phyloP scores from a whole-genome alignment of 768 basidiomycete genomes.

The Leccinellum rugosiceps region DNA sequence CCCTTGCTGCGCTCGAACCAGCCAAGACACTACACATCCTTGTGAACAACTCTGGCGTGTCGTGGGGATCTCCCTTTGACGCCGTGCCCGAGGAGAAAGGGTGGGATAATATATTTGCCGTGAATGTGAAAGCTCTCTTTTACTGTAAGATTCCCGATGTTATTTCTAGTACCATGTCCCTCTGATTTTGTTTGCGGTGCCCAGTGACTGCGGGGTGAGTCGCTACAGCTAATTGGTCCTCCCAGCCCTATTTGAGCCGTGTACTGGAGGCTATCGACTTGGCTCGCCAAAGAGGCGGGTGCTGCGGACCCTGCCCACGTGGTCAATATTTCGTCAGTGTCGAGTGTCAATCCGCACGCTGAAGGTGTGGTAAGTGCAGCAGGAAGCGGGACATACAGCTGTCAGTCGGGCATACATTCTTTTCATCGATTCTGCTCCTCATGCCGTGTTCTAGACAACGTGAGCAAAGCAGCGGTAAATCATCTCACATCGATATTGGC shows the following conservation, averaged over 20 bases:
- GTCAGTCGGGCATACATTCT: conserved; percentile 43
- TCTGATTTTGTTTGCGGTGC: background rate
- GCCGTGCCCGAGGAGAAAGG: conserved; percentile 78
- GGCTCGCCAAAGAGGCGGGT: conserved; percentile 61
- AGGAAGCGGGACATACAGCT: conserved; percentile 74
- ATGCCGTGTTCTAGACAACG: conserved; percentile 48
- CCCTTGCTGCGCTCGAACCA: conserved; percentile 63
- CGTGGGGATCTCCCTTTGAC: conserved; percentile 72
- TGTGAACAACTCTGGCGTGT: conserved; percentile 78
- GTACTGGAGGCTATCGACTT: conserved; percentile 36
- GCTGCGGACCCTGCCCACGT: conserved; percentile 68
- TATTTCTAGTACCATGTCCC: background rate
- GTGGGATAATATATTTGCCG: conserved; percentile 79
- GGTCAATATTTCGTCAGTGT: conserved; percentile 78
- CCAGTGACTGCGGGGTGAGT: conserved; percentile 44
- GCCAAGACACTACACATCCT: conserved; percentile 69
- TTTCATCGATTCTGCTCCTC: background rate
- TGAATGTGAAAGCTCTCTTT: conserved; percentile 85
- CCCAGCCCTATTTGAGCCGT: background rate
- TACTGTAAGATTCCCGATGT: conserved; percentile 51
- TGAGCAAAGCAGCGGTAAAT: conserved; percentile 86
- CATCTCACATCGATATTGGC: conserved; percentile 76
- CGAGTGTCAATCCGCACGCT: conserved; percentile 51
- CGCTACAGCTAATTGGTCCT: background rate
- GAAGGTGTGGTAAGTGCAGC: conserved; percentile 47